A percentile compares a stretch with the other conserved stretches of the same genome.
Conservation (phyloP, 345 rosid genomes). For the Passiflora organensis region DNA sequence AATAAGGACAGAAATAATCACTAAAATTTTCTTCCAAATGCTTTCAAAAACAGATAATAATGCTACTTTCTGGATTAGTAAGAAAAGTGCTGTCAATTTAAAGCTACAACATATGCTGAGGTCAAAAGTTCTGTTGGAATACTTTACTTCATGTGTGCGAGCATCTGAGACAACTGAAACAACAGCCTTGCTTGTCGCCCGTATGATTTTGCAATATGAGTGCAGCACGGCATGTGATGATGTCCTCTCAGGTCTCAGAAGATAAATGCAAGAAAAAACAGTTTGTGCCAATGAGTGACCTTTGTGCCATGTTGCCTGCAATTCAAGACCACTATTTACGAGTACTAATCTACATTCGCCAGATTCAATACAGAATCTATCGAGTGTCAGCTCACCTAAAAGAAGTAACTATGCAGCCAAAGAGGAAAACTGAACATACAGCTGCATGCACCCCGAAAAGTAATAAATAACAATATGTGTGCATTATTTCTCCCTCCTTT, state of each 20-base stretch:
- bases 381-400: background rate
- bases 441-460: no score
- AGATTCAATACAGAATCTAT: background rate
- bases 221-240: conserved; percentile 75
- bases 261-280: conserved; percentile 95
- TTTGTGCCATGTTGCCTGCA: conserved; percentile 98
- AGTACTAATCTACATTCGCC: background rate
- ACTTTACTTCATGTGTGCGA: conserved; percentile 99
- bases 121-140: conserved; percentile 41
- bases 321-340: conserved; percentile 26
- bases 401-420: background rate
- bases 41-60: background rate
- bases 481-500: background rate
- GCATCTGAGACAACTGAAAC: conserved; percentile 91
- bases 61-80: background rate
- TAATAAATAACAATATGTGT: no score
- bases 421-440: no score
- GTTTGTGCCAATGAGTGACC: conserved; percentile 99
- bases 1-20: background rate
- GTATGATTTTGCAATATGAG: conserved; percentile 78
- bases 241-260: conserved; percentile 88
- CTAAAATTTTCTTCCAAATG: background rate
- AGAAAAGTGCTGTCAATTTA: background rate
- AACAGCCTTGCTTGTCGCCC: conserved; percentile 92
- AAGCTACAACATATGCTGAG: conserved; percentile 20